Conservation (phyloP, 2,329 filamentous ascomycete genomes). For the Cercospora zeina region DNA sequence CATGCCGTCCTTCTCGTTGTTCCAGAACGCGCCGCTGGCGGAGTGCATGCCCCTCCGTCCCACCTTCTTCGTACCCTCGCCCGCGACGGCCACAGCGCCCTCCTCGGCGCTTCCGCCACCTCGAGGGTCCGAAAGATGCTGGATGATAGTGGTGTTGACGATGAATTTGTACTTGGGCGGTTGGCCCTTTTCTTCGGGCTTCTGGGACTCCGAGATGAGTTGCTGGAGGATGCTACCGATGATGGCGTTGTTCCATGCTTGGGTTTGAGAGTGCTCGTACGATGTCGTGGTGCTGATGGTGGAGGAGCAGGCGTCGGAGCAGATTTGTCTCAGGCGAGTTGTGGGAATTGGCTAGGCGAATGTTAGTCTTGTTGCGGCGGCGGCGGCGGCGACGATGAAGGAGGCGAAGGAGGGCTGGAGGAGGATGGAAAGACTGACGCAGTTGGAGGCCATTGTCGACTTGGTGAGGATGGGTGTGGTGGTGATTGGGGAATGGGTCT, state of each 20-base stretch:
- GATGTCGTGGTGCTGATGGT: slow-evolving; percentile 71
- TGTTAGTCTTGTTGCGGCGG: neutral
- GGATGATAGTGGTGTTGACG: slow-evolving; percentile 97
- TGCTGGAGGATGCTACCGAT: slow-evolving; percentile 79
- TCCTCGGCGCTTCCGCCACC: slow-evolving; percentile 53
- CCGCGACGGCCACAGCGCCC: slow-evolving; percentile 39
- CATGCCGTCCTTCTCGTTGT: slow-evolving; percentile 86
- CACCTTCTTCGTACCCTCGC: slow-evolving; percentile 66
- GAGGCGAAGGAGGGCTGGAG: slow-evolving; percentile 11
- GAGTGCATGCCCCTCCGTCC: slow-evolving; percentile 89
- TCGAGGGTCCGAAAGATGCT: slow-evolving; percentile 75
- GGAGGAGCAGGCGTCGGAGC: slow-evolving; percentile 78
- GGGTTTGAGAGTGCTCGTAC: slow-evolving; percentile 85
- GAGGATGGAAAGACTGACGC: slow-evolving; percentile 15
- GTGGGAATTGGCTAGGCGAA: slow-evolving; percentile 70
- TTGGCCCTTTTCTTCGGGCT: slow-evolving; percentile 40
- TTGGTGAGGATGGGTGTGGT: slow-evolving; percentile 1
- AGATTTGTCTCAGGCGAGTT: slow-evolving; percentile 79
- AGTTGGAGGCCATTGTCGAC: slow-evolving; percentile 24
- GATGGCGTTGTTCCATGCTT: slow-evolving; percentile 87
- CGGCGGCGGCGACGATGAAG: neutral
- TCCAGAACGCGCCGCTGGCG: slow-evolving; percentile 83
- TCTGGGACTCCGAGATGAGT: slow-evolving; percentile 65
- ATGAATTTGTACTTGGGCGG: slow-evolving; percentile 82
- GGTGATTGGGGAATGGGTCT: neutral